Evolutionary conservation across 331 rosid genomes (phyloP).

Genomic region (Malus hybrid): DNA sequence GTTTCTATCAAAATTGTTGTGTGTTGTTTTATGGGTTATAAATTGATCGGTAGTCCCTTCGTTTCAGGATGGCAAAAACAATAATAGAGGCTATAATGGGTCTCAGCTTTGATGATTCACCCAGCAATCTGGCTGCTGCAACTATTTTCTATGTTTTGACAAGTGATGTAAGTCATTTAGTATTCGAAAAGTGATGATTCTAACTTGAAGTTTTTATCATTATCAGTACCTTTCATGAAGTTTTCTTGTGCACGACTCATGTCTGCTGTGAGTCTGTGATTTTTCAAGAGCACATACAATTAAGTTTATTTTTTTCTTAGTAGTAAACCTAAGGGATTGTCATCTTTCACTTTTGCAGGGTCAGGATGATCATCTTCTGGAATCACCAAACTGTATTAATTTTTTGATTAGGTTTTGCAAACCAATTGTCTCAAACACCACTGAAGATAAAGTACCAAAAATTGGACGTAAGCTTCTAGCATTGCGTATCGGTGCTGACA

Average conservation of each 20-base stretch:
- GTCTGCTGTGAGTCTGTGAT: neutral
- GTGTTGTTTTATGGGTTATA: neutral
- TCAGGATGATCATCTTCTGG: conserved; percentile 89
- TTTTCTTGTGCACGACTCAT: neutral
- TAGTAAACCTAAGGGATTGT: neutral
- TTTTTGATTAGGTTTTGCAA: conserved; percentile 84
- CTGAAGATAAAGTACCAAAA: conserved; percentile 66
- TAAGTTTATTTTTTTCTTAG: neutral
- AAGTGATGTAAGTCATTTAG: conserved; percentile 65
- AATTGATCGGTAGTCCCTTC: conserved; percentile 12
- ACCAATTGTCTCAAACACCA: conserved; percentile 50
- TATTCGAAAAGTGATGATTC: neutral
- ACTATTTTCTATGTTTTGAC: conserved; percentile 80
- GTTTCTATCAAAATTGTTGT: neutral
- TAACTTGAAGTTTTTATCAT: neutral
- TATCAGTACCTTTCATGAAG: neutral
- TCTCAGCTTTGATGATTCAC: conserved; percentile 75
- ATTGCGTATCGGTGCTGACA: conserved; percentile 44
- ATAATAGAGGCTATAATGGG: conserved; percentile 75
- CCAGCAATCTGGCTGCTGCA: conserved; percentile 91
- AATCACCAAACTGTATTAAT: conserved; percentile 54
- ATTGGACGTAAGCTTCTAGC: conserved; percentile 78
- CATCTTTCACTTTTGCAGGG: conserved; percentile 54
- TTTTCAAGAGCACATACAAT: neutral
- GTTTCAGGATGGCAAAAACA: conserved; percentile 82